Evolutionary conservation across 2,329 filamentous ascomycete genomes (phyloP), one percentile per base, ranked within the genome.

Genomic region (Talaromyces sp.): DNA sequence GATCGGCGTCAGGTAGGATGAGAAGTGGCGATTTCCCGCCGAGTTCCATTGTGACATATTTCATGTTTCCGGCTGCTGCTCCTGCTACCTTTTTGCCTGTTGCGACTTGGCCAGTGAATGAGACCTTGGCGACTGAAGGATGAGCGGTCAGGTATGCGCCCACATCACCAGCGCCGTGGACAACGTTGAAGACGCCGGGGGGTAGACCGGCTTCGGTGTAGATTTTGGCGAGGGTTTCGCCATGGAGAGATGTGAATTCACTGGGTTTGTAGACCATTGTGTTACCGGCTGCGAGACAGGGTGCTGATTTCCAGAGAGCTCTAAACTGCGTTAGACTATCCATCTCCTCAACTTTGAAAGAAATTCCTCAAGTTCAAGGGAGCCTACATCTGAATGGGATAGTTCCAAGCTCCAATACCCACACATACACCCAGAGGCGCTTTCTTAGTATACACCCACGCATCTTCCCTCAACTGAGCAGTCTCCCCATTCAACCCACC

Each of bases 211-310:
- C 92, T 77, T 93, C 89, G 60, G 85, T 83, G 77, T 91, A 94
- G 69, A 96, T 85, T 69, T 90, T 83, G 10, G 92, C 92, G 1
- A 96, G 85, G 16, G 87, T 85, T 67, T 91, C 86, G 37, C 86
- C 91, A 73, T 96, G 92, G n/a, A 96, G 83, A 5, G 91, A 91
- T 0, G 92, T 96, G 76, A 91, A 90, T 81, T 96, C 92, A 69
- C 90, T 93, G 8, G 92, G 91, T 79, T 96, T 96, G 81, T 96
- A 96, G 52, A 96, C 86, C 90, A 96, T 93, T 73, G 89, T 91
- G 79, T 96, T 96, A 22, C 92, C 92, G 0, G 92, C 92, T 3
- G 92, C 91, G 14, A 96, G 84, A 71, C 92, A 95, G 0, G 92
- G 90, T 0, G 90, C 91, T 1, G 90, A 93, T 78, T 96, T 96